phyloP scores from a whole-genome alignment of 345 rosid genomes.

The Fremontodendron californicum region DNA sequence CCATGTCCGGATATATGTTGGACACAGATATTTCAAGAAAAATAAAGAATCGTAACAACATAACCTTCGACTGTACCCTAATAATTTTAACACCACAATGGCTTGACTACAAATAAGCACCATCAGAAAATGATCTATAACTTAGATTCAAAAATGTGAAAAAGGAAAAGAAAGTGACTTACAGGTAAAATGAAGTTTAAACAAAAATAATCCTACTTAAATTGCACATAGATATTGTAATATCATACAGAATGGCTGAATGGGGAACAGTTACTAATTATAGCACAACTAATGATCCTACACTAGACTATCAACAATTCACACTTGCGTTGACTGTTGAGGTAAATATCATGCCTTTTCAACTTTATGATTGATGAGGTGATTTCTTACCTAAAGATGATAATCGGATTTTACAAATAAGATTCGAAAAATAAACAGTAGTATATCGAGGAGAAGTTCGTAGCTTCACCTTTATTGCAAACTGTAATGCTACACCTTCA shows the following conservation, averaged over 20 bases:
- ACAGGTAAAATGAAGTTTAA: background rate
- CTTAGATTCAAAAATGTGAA: background rate
- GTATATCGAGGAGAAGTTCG: background rate
- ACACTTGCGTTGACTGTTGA: background rate
- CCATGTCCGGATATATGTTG: too few species aligned
- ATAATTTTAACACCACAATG: too few species aligned
- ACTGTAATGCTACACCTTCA: constrained; percentile 25
- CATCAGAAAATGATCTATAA: background rate
- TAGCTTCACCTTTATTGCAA: background rate
- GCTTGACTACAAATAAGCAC: background rate
- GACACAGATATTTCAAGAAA: too few species aligned
- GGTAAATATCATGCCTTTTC: background rate
- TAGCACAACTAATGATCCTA: background rate
- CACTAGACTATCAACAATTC: background rate
- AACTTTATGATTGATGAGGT: background rate
- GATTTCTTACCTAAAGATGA: background rate
- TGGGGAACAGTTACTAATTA: background rate
- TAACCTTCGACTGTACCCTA: too few species aligned
- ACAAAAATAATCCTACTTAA: background rate
- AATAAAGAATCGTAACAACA: too few species aligned
- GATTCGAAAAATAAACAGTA: background rate
- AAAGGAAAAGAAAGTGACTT: background rate
- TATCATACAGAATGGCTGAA: background rate
- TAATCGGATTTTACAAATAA: background rate
- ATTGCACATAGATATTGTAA: background rate